Conservation (phyloP, 768 basidiomycete species). For the Paxillus rubicundulus region DNA sequence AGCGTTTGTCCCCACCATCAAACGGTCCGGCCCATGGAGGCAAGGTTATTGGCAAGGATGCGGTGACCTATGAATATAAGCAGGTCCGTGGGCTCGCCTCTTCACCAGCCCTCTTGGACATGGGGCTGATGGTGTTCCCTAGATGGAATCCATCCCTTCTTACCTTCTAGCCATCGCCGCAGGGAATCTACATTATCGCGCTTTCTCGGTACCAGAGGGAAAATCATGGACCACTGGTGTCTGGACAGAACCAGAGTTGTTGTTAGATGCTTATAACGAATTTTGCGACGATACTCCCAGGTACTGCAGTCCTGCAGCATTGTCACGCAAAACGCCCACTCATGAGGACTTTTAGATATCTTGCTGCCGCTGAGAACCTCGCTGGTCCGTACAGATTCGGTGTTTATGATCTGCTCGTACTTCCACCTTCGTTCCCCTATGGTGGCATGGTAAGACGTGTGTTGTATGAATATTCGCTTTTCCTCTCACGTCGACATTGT, state of each 20-base stretch:
- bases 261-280: slow-evolving; percentile 80
- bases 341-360: slow-evolving; percentile 47
- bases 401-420: slow-evolving; percentile 84
- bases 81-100: slow-evolving; percentile 50
- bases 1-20: slow-evolving; percentile 71
- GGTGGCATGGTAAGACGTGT: slow-evolving; percentile 70
- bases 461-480: not conserved
- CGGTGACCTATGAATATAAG: slow-evolving; percentile 70
- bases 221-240: slow-evolving; percentile 80
- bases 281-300: slow-evolving; percentile 83
- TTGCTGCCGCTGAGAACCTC: slow-evolving; percentile 68
- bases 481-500: slow-evolving; percentile 2
- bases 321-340: not conserved
- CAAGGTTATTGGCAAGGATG: slow-evolving; percentile 69
- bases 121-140: not conserved
- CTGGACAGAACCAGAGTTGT: slow-evolving; percentile 86
- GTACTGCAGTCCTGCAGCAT: slow-evolving; percentile 32
- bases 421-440: slow-evolving; percentile 92
- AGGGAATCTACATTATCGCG: slow-evolving; percentile 74
- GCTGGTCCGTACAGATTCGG: slow-evolving; percentile 78
- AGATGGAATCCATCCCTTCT: slow-evolving; percentile 85
- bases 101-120: not conserved
- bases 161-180: slow-evolving; percentile 92
- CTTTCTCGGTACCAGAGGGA: slow-evolving; percentile 58
- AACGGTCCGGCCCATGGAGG: slow-evolving; percentile 71